A percentile compares a stretch with the other conserved stretches of the same genome.
Conservation (phyloP, 129 eudicot genomes). For the Chrysanthemum lavandulifolium region DNA sequence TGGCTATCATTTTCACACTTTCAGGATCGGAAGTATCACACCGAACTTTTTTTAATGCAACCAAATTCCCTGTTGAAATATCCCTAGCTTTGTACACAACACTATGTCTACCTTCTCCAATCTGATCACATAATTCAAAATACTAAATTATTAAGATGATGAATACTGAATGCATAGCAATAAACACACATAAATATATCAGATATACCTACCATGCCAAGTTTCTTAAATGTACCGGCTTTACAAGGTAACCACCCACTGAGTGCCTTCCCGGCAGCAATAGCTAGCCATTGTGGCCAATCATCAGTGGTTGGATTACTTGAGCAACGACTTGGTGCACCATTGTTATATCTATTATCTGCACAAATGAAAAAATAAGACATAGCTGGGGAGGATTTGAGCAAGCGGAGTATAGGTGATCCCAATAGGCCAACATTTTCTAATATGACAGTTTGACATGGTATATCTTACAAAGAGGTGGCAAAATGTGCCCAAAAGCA, state of each 20-base stretch:
- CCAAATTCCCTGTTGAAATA: background rate
- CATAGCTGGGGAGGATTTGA: too few species aligned
- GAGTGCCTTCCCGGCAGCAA: constrained; percentile 5
- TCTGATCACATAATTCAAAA: constrained; percentile 1
- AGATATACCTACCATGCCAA: background rate
- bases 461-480: too few species aligned
- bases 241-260: constrained; percentile 1
- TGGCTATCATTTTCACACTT: background rate
- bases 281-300: constrained; percentile 11
- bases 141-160: background rate
- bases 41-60: constrained; percentile 1
- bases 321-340: background rate
- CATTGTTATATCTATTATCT: background rate
- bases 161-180: background rate
- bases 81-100: constrained; percentile 1
- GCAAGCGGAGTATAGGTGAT: too few species aligned
- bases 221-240: background rate
- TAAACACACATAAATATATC: background rate
- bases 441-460: too few species aligned
- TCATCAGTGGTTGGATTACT: background rate
- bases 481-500: too few species aligned
- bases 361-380: background rate
- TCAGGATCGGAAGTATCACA: constrained; percentile 1
- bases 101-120: constrained; percentile 5
- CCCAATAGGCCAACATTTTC: too few species aligned